Conservation (phyloP, 2,329 filamentous ascomycete species). For the Teratosphaeria viscida region DNA sequence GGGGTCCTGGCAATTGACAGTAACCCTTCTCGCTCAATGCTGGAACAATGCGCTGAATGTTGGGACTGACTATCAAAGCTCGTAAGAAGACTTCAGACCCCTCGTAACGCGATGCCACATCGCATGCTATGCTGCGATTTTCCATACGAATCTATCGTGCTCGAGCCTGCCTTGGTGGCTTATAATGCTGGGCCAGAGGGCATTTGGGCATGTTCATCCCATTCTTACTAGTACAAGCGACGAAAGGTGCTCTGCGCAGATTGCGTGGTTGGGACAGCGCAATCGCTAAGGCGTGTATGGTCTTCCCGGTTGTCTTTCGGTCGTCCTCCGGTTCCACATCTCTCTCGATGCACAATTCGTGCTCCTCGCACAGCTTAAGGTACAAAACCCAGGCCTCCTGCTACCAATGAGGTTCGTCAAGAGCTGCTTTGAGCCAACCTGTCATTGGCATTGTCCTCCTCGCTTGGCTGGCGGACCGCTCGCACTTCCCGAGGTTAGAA, state of each 20-base stretch:
- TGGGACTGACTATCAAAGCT: background rate
- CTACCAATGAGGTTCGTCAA: background rate
- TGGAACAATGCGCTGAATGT: background rate
- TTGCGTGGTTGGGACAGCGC: background rate
- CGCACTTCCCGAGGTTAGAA: too few species aligned
- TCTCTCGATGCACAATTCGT: background rate
- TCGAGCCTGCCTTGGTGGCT: background rate
- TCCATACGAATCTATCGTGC: background rate
- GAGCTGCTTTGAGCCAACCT: background rate
- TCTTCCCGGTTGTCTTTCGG: too few species aligned
- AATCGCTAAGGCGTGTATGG: background rate
- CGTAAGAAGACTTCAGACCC: background rate
- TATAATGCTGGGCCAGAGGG: background rate
- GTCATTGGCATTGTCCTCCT: too few species aligned
- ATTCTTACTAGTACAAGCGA: background rate
- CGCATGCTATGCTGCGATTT: background rate
- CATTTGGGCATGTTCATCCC: background rate
- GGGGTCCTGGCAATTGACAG: background rate
- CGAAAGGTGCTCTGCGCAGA: background rate
- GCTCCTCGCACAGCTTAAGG: too few species aligned
- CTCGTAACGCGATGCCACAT: background rate
- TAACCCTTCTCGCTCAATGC: background rate
- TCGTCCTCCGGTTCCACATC: background rate
- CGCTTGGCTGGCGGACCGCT: too few species aligned
- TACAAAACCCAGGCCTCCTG: too few species aligned